Conservation (phyloP, 2,329 filamentous ascomycete genomes). For the Penicillium sp. region DNA sequence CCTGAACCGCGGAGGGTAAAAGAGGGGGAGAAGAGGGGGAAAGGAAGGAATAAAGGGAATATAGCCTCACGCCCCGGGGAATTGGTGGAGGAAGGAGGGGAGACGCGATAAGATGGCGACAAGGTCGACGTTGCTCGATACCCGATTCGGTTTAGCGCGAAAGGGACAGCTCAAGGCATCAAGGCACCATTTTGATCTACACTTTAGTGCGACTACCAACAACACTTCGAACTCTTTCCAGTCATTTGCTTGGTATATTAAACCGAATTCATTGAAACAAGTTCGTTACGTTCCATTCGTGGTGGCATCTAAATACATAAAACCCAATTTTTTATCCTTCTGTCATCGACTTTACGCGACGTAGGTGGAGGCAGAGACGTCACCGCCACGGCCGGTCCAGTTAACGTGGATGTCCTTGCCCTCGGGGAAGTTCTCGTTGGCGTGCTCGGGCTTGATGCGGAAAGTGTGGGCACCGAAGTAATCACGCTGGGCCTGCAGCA, state of each 20-base stretch:
- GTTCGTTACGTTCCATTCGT: constrained; percentile 29
- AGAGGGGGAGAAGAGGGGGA: neutral
- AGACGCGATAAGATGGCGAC: constrained; percentile 17
- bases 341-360: constrained; percentile 68
- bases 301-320: constrained; percentile 29
- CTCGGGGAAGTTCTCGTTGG: constrained; percentile 75
- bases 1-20: neutral
- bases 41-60: neutral
- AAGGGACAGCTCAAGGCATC: neutral
- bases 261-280: constrained; percentile 8
- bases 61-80: constrained; percentile 2
- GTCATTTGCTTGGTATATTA: neutral
- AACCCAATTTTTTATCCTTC: constrained; percentile 25
- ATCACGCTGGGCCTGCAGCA: constrained; percentile 97
- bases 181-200: neutral
- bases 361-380: constrained; percentile 96
- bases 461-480: constrained; percentile 98
- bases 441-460: constrained; percentile 78
- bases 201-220: neutral
- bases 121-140: constrained; percentile 12
- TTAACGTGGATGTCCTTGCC: constrained; percentile 96
- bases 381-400: constrained; percentile 98
- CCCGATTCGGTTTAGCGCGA: constrained; percentile 11
- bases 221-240: neutral
- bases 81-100: constrained; percentile 10